Evolutionary conservation across 306 rosid species (phyloP), one percentile per base, ranked within the genome.

Genomic region (Chamaecrista fasciculata): DNA sequence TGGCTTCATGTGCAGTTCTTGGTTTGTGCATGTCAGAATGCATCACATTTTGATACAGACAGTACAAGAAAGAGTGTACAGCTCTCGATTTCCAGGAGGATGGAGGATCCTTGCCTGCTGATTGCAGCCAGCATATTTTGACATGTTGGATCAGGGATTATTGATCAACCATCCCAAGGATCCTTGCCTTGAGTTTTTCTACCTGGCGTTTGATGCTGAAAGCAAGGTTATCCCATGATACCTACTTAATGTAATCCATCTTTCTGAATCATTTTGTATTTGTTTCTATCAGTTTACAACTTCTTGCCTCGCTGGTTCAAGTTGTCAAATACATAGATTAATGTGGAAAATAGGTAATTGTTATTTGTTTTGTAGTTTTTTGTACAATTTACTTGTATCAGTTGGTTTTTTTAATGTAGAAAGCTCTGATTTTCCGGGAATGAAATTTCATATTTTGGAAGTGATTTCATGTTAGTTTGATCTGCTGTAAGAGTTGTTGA

Each of bases 131-230:
- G 49, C 66, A 53, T 65, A 71, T 61, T 69, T 53, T 23, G 52
- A 46, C 29, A 59, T 68, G 47, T 67, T 73, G 70, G 76, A 71
- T 65, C 77, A 34, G 48, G 65, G 76, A 46, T 62, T 56, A 76
- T 66, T 67, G 77, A 74, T 71, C 74, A 80, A 74, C 81, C 66
- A 49, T 34, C 49, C 60, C 36, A 48, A 70, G 65, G n/a, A n/a
- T n/a, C n/a, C n/a, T n/a, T 47, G 61, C 81, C 75, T 33, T 56
- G 56, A 48, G 62, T 78, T 71, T 71, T 78, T 73, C 76, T 76
- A 9, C 57, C 75, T 70, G 55, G 60, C 14, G 11, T 70, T 80
- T 56, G 79, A 62, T 66, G 49, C 73, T 56, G 77, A 59, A 66
- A 73, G 70, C 81, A 28, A 58, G 58, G 60, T 69, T 76, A 56